Evolutionary conservation across 2,329 filamentous ascomycete species (phyloP), one percentile per base, ranked within the genome.

Genomic region (Ophiobolus disseminans): DNA sequence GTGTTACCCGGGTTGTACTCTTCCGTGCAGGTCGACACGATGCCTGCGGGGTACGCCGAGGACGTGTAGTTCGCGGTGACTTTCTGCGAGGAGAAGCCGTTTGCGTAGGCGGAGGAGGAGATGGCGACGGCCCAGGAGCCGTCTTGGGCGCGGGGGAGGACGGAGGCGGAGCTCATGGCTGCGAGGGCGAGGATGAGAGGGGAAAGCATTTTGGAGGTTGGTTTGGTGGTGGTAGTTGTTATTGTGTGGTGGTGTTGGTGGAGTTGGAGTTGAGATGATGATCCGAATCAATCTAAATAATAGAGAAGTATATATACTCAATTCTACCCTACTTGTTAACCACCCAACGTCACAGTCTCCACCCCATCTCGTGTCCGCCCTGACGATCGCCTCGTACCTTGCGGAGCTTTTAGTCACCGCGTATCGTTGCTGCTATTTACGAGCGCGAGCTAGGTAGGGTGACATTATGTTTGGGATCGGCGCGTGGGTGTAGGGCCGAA

Each of bases 51-150:
- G 28, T 46, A 41, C 2, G 20, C 16, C 17, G 40, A 34, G 20
- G 44, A 51, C 5, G 47, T 50, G 39, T 51, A 58, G 26, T 43
- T 38, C 4, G 53, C 53, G 22, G 35, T 25, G 0, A 48, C 36
- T 20, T 40, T 50, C 9, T 22, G 26, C 13, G 38, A 37, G 4
- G 37, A n/a, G 42, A 21, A 53, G 21, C 50, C 50, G 25, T 50
- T 53, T 11, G 50, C 50, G 36, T 26, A 46, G 5, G 41, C 32
- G 17, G 45, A 38, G 11, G 40, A 31, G 13, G 19, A 26, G 37
- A 32, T 13, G 30, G 30, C 16, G 2, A 32, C 30, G 30, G 3
- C 9, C 30, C 30, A 32, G 4, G 30, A 32, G 9, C 30, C 30
- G 30, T 14, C 13, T 10, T 7, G 8, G 30, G 10, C 8, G 30